These are phyloP conservation scores for Xylaria intraflava DNA, from an alignment of 495 filamentous ascomycete genomes.

Conservation along the genomic window DNA sequence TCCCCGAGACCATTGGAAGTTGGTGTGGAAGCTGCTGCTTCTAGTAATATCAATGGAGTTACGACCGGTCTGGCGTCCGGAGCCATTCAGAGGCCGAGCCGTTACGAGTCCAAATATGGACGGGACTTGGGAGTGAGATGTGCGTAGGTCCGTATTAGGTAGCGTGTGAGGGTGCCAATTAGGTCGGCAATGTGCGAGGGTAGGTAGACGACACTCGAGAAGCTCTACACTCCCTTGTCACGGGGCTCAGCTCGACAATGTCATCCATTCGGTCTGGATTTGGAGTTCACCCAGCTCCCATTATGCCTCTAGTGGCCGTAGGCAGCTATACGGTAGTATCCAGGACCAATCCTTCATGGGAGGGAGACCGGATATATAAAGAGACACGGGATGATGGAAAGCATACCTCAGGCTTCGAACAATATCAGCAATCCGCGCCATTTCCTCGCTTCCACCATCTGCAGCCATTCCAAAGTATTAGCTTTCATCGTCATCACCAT, in stretches of 20 bases:
- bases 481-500: conserved; percentile 1
- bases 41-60: background rate
- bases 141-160: background rate
- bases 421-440: background rate
- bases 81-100: conserved; percentile 2
- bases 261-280: background rate
- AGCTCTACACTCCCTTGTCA: background rate
- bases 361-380: background rate
- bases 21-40: background rate
- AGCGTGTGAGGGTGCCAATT: background rate
- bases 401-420: background rate
- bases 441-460: background rate
- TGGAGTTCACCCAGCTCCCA: background rate
- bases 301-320: background rate
- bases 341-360: background rate
- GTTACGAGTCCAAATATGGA: conserved; percentile 4
- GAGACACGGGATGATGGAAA: background rate
- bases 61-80: conserved; percentile 2
- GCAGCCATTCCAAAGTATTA: background rate
- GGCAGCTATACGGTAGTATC: background rate
- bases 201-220: background rate
- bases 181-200: background rate
- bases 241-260: background rate
- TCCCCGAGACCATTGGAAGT: conserved; percentile 3
- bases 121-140: background rate